Evolutionary conservation across 345 rosid genomes (phyloP).

Genomic region (Citrus hindsii): DNA sequence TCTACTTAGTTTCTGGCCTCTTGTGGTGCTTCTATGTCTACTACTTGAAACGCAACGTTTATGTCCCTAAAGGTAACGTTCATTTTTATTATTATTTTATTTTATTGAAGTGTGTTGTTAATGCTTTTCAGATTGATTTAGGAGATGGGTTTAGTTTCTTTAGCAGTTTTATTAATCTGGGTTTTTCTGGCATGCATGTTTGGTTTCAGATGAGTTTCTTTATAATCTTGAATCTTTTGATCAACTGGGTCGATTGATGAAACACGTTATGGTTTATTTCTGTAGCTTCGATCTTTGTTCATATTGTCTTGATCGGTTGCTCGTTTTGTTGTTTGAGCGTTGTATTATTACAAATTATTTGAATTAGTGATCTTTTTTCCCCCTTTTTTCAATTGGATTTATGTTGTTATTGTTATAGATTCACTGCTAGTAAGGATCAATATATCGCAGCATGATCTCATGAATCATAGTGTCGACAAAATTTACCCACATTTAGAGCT

Average conservation of each 20-base stretch:
- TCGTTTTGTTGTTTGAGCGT: too few species aligned
- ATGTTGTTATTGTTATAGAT: background rate
- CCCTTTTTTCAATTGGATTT: too few species aligned
- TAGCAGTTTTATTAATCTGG: constrained; percentile 4
- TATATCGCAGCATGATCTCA: background rate
- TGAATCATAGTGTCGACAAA: background rate
- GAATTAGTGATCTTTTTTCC: too few species aligned
- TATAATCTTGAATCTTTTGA: background rate
- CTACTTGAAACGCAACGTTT: constrained; percentile 72
- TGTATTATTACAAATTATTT: too few species aligned
- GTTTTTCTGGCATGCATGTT: background rate
- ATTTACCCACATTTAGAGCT: background rate
- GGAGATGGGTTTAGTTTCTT: constrained; percentile 1
- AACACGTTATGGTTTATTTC: background rate
- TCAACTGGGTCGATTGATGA: background rate
- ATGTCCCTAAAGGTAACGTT: constrained; percentile 58
- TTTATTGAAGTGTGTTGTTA: too few species aligned
- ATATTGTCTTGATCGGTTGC: too few species aligned
- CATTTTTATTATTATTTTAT: too few species aligned
- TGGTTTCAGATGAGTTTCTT: background rate
- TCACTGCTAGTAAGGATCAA: background rate
- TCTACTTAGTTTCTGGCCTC: constrained; percentile 75
- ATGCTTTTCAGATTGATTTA: background rate
- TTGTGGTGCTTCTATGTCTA: constrained; percentile 94
- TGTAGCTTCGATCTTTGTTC: background rate